phyloP scores from a whole-genome alignment of 2,329 filamentous ascomycete species.

The Thermothelomyces thermophilus region DNA sequence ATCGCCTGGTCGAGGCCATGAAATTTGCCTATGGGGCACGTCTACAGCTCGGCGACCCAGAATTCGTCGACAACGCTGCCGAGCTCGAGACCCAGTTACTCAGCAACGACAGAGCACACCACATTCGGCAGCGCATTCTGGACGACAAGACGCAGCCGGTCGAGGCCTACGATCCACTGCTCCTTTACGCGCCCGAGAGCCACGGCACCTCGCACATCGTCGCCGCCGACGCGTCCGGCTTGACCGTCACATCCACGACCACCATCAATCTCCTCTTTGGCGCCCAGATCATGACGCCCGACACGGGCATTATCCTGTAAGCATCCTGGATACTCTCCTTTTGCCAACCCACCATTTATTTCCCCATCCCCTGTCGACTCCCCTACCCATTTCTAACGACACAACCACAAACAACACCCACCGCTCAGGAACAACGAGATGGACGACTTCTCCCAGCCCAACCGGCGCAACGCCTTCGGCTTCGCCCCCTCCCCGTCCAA shows the following conservation, averaged over 20 bases:
- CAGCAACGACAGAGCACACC: constrained; percentile 48
- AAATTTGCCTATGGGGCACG: constrained; percentile 80
- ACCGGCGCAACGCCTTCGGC: constrained; percentile 71
- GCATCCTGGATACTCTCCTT: not conserved
- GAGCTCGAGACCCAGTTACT: constrained; percentile 64
- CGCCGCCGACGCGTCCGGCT: constrained; percentile 62
- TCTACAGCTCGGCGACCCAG: constrained; percentile 74
- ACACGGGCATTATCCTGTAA: constrained; percentile 70
- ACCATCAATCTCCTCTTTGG: constrained; percentile 88
- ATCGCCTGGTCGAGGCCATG: constrained; percentile 82
- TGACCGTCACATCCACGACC: constrained; percentile 76
- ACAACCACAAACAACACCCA: constrained; percentile 1
- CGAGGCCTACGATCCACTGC: constrained; percentile 64
- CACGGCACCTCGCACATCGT: constrained; percentile 71
- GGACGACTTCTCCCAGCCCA: constrained; percentile 83
- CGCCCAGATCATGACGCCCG: constrained; percentile 67
- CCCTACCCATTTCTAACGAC: not conserved
- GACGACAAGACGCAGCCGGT: constrained; percentile 67
- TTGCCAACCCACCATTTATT: no score
- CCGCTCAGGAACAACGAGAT: constrained; percentile 53
- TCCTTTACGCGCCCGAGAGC: constrained; percentile 59
- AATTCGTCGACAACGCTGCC: constrained; percentile 58
- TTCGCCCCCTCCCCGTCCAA: constrained; percentile 75
- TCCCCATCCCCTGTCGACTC: not conserved
- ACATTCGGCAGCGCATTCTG: constrained; percentile 60